A percentile compares a stretch with the other conserved stretches of the same genome.
These are phyloP conservation scores for Lachancea nothofagi DNA, from an alignment of 805 yeast species.

Conservation along the genomic window DNA sequence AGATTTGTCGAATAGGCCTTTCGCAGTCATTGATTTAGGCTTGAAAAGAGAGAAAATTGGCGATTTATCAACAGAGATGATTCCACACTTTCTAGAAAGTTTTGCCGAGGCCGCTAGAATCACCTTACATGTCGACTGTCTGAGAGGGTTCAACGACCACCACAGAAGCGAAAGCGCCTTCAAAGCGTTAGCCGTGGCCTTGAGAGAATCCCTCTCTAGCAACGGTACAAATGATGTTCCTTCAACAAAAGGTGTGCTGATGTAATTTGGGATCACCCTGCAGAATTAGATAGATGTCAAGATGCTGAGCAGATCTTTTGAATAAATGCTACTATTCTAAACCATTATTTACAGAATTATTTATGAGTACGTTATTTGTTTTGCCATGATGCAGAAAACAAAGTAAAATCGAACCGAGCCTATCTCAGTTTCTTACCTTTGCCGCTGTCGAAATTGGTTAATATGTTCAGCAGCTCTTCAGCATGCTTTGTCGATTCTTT, in stretches of 20 bases:
- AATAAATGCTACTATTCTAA: background rate
- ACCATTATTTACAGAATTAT: slow-evolving; percentile 4
- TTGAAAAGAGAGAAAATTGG: slow-evolving; percentile 91
- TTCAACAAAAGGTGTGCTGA: slow-evolving; percentile 90
- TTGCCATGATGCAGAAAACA: too few relatives aligned
- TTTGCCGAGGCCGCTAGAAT: slow-evolving; percentile 90
- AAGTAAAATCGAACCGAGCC: background rate
- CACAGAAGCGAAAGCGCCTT: slow-evolving; percentile 95
- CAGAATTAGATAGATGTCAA: background rate
- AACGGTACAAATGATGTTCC: slow-evolving; percentile 92
- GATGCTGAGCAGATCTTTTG: background rate
- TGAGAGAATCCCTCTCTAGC: slow-evolving; percentile 74
- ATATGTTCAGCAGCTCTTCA: slow-evolving; percentile 19
- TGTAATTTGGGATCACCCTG: slow-evolving; percentile 33
- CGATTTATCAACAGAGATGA: slow-evolving; percentile 89
- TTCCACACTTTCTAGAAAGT: slow-evolving; percentile 93
- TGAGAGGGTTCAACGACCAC: slow-evolving; percentile 92
- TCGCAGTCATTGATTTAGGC: slow-evolving; percentile 83
- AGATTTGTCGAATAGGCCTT: slow-evolving; percentile 90
- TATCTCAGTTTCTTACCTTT: slow-evolving; percentile 9
- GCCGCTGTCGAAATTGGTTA: slow-evolving; percentile 10
- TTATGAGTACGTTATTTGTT: slow-evolving; percentile 3
- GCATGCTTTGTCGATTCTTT: slow-evolving; percentile 15
- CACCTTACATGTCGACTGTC: slow-evolving; percentile 90
- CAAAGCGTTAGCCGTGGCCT: slow-evolving; percentile 91